phyloP scores from a whole-genome alignment of 768 basidiomycete species.

The Suillus subaureus region DNA sequence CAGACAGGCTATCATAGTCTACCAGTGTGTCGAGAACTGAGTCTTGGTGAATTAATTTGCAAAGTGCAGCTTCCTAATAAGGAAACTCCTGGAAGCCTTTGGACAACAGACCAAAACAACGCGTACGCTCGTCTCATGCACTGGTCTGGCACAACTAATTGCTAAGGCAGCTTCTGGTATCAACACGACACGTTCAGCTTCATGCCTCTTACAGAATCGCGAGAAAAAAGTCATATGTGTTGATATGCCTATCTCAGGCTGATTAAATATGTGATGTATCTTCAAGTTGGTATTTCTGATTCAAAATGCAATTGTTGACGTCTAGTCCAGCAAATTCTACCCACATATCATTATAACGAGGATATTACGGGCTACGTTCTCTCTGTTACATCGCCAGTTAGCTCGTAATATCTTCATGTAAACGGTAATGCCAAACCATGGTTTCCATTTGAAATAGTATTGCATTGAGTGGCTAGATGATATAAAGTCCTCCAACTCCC shows the following conservation, averaged over 20 bases:
- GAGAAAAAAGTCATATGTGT: background rate
- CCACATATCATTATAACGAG: background rate
- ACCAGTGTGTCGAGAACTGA: no score
- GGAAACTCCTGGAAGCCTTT: background rate
- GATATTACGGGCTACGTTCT: background rate
- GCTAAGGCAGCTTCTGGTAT: background rate
- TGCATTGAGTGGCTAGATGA: background rate
- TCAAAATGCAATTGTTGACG: background rate
- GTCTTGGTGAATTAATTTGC: background rate
- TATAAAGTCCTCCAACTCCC: background rate
- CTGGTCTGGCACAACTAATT: background rate
- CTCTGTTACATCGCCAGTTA: background rate
- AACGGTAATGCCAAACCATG: background rate
- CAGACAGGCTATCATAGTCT: no score
- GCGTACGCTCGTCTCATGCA: background rate
- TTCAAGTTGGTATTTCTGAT: background rate
- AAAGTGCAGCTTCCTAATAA: background rate
- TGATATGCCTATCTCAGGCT: background rate
- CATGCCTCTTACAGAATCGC: background rate
- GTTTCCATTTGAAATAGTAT: background rate
- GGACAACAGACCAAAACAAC: conserved; percentile 3
- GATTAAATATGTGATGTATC: background rate
- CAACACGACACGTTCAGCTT: background rate
- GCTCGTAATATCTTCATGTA: background rate
- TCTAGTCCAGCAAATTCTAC: background rate